Evolutionary conservation across 345 rosid genomes (phyloP), one percentile per base, ranked within the genome.

Genomic region (Eucalyptus tenuipes): DNA sequence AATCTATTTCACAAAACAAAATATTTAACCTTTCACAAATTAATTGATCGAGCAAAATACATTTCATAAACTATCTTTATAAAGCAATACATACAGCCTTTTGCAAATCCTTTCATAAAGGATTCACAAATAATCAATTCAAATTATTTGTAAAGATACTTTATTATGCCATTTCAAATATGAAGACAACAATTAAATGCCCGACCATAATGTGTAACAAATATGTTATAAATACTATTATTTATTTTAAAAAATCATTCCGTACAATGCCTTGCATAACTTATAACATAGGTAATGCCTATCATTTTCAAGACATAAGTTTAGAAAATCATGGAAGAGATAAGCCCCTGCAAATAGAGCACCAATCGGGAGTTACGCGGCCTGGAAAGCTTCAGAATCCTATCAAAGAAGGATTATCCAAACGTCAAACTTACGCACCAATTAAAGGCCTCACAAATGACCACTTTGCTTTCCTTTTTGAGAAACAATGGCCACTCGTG

Each of bases 301-400:
- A 10, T 52, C 57, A 52, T 52, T 52, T 52, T 52, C 57, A 20
- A 52, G 57, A 52, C 25, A 52, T 20, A 18, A 20, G 25, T 52
- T 52, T 20, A 52, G 25, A 52, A 52, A 52, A 52, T 52, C 25
- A 52, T 0, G 57, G 25, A 52, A 52, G 57, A 18, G 57, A 52
- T 52, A 52, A 18, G 57, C 57, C 57, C 55, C 57, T 18, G 57
- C 57, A 52, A 52, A 52, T 52, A 52, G 57, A 18, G 57, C 57
- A 0, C 24, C 4, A 7, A 52, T 52, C 55, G 10, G 10, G 0
- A 52, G 57, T 52, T 18, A 52, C 25, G 57, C 57, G 2, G 0
- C 24, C 57, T 24, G 57, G 24, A 52, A 18, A 52, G 57, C 57
- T 18, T 52, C 1, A 7, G 57, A 18, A 18, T 52, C 57, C 10